These are phyloP conservation scores for Odontarrhena argentea DNA, from an alignment of 345 rosid genomes.

Conservation along the genomic window DNA sequence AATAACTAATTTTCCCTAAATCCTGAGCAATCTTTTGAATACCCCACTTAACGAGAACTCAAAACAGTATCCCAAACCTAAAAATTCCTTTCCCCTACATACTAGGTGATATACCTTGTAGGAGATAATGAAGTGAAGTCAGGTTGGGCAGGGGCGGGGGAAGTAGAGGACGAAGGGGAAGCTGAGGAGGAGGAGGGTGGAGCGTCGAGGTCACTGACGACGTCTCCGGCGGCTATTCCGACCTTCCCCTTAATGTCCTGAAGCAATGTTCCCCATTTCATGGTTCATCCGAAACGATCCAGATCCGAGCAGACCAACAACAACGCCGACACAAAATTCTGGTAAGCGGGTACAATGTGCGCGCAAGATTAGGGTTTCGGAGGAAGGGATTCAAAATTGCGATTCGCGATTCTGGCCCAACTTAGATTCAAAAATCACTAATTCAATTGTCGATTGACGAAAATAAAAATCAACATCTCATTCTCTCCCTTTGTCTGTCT, in stretches of 20 bases:
- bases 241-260: constrained; percentile 91
- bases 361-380: constrained; percentile 31
- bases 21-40: no score
- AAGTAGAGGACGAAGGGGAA: constrained; percentile 45
- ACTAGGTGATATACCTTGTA: constrained; percentile 52
- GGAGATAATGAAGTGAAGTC: constrained; percentile 57
- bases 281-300: constrained; percentile 43
- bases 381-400: constrained; percentile 21
- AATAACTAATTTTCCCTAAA: no score
- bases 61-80: no score
- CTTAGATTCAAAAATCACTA: no score
- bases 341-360: constrained; percentile 34
- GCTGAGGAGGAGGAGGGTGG: constrained; percentile 51
- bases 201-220: constrained; percentile 43
- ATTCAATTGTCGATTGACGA: background rate
- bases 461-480: background rate
- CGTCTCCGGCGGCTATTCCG: constrained; percentile 55
- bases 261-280: constrained; percentile 94
- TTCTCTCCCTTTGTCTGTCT: background rate
- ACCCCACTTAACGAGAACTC: no score
- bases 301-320: constrained; percentile 28
- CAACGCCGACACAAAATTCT: constrained; percentile 20
- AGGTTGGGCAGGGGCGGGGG: constrained; percentile 45
- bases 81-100: no score
- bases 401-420: constrained; percentile 19